phyloP scores from a whole-genome alignment of 345 rosid species.

The Kernera saxatilis region DNA sequence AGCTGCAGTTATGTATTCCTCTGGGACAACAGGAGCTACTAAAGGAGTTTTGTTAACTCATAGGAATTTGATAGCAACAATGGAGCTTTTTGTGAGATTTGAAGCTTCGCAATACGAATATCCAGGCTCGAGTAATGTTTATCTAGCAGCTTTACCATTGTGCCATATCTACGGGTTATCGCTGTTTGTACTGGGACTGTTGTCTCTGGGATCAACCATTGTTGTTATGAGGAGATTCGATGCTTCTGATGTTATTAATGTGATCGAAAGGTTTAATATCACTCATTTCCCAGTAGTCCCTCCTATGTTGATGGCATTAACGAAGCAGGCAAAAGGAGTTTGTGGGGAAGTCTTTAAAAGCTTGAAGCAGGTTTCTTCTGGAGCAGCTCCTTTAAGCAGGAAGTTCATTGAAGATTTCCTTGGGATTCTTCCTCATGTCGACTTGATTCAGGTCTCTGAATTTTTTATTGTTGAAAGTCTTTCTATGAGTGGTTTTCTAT shows the following conservation, averaged over 20 bases:
- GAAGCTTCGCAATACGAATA: constrained; percentile 68
- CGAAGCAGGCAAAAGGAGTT: constrained; percentile 34
- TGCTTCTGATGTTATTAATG: constrained; percentile 36
- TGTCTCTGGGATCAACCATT: constrained; percentile 56
- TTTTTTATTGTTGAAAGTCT: neutral
- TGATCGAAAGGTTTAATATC: constrained; percentile 47
- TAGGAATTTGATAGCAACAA: constrained; percentile 54
- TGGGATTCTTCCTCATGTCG: constrained; percentile 51
- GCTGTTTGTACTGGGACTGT: constrained; percentile 53
- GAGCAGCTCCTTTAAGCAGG: constrained; percentile 65
- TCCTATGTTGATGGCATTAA: constrained; percentile 55
- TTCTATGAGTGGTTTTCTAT: neutral
- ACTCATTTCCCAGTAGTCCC: constrained; percentile 83
- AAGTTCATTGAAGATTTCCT: constrained; percentile 53
- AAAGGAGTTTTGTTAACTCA: constrained; percentile 79
- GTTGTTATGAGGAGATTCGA: constrained; percentile 74
- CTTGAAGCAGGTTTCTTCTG: constrained; percentile 77
- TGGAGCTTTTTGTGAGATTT: constrained; percentile 71
- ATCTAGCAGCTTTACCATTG: constrained; percentile 66
- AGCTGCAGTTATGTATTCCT: constrained; percentile 77
- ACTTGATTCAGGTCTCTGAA: constrained; percentile 72
- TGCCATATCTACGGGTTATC: constrained; percentile 78
- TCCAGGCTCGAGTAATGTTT: constrained; percentile 44
- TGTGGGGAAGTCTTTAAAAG: constrained; percentile 42
- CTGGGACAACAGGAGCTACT: constrained; percentile 80